Percentiles rank a stretch among this genome's conserved stretches.
Evolutionary conservation across 768 basidiomycete species (phyloP).

Genomic region (Tylopilus sp.): DNA sequence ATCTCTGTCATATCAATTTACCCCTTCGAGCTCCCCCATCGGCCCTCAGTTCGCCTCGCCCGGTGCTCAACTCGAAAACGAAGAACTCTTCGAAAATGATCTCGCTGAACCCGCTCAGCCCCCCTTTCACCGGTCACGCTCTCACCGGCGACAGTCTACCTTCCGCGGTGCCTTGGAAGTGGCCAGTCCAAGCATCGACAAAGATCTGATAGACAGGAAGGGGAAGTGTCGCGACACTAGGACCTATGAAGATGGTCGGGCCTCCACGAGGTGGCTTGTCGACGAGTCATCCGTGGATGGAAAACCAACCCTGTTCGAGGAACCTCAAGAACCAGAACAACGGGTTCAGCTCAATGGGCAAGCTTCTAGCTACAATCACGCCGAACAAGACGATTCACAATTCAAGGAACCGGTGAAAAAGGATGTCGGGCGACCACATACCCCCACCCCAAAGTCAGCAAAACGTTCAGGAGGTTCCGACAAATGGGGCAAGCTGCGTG

Average conservation of each 20-base stretch:
- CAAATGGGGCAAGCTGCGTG: slow-evolving; percentile 65
- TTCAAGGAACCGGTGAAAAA: slow-evolving; percentile 1
- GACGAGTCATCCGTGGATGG: slow-evolving; percentile 53
- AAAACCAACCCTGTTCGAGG: slow-evolving; percentile 35
- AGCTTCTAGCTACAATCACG: slow-evolving; percentile 7
- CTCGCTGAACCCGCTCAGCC: slow-evolving; percentile 33
- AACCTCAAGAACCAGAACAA: slow-evolving; percentile 17
- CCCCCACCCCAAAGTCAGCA: slow-evolving; percentile 23
- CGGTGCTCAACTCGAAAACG: slow-evolving; percentile 28
- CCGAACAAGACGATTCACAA: slow-evolving; percentile 4
- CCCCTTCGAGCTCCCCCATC: slow-evolving; percentile 41
- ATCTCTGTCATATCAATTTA: slow-evolving; percentile 64
- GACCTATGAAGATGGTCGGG: slow-evolving; percentile 49
- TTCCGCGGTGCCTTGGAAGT: slow-evolving; percentile 67
- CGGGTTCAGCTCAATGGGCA: slow-evolving; percentile 26
- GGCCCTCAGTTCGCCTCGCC: slow-evolving; percentile 27
- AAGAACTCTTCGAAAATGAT: slow-evolving; percentile 28
- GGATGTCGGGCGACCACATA: slow-evolving; percentile 21
- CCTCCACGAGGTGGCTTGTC: slow-evolving; percentile 52
- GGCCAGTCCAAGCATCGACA: slow-evolving; percentile 28
- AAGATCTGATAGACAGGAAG: slow-evolving; percentile 46
- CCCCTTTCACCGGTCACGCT: slow-evolving; percentile 27
- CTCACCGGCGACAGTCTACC: slow-evolving; percentile 33
- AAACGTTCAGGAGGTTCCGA: slow-evolving; percentile 28
- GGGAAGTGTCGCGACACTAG: slow-evolving; percentile 51